Base-by-base conservation (phyloP, 768 basidiomycete genomes). In the Kwoniella mangroviensis region DNA sequence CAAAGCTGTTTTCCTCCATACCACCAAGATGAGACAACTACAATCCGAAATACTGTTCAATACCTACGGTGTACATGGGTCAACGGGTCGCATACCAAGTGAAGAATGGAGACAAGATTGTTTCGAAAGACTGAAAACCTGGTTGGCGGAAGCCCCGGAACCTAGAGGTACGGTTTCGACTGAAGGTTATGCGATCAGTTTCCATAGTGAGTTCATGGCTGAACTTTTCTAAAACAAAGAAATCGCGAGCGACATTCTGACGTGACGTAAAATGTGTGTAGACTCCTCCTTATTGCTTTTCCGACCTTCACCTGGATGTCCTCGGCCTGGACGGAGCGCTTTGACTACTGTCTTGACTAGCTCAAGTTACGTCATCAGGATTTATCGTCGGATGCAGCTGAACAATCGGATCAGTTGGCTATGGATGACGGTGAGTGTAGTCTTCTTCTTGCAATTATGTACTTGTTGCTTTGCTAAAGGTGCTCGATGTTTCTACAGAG, bases 401-500 rank as follows among this genome's bases (percentile, higher is more conserved):
- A 83, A 80, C 72, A 82, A 84, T 69, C 70, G 82, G 66, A 84
- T 84, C 70, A 81, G 78, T 58, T 84, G 82, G 82, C 67, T 78
- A 3, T 83, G 82, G 82, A 73, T 83, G 74, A 81, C 82, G 15
- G 82, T 83, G 65, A 77, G 80, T 72, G n/a, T n/a, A n/a, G n/a
- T n/a, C n/a, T n/a, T n/a, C n/a, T n/a, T n/a, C n/a, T n/a, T n/a
- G n/a, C n/a, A n/a, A n/a, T 13, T 43, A 43, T 43, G 13, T 43
- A 43, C 42, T 43, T 43, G 34, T 40, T 41, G 57, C 28, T n/a
- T 34, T 34, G 15, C 22, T 41, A 2, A 54, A 21, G n/a, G 42
- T 49, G n/a, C 4, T n/a, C 21, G 10, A 65, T 43, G 11, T 21
- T 26, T 5, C 59, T 63, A n/a, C 70, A 81, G 80, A 82, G 81